phyloP scores from a whole-genome alignment of 495 filamentous ascomycete genomes.

The Lasiosphaeriaceae sp. region DNA sequence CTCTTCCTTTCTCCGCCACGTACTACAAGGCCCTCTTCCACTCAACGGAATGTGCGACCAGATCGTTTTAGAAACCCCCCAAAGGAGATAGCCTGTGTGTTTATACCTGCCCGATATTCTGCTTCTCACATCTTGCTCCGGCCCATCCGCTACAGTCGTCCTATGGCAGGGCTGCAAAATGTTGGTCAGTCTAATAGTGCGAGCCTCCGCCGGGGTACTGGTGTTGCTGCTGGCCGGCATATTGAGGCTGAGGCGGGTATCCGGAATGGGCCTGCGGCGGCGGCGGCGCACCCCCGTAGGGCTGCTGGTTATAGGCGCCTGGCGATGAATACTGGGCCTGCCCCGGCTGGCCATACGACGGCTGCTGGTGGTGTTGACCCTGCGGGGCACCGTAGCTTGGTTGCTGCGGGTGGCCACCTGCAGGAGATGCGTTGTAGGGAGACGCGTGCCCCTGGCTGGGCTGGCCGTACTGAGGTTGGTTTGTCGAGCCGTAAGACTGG shows the following conservation, averaged over 20 bases:
- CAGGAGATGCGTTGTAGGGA: background rate
- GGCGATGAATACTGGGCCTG: background rate
- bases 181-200: background rate
- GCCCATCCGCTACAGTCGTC: background rate
- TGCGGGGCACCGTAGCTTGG: slow-evolving; percentile 2
- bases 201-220: background rate
- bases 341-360: slow-evolving; percentile 5
- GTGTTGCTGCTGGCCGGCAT: slow-evolving; percentile 10
- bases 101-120: no score
- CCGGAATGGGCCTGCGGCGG: slow-evolving; percentile 25
- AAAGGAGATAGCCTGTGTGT: no score
- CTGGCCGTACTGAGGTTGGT: slow-evolving; percentile 15
- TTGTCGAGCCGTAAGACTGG: slow-evolving; percentile 9
- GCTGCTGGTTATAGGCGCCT: slow-evolving; percentile 6
- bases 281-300: slow-evolving; percentile 15
- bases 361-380: slow-evolving; percentile 3
- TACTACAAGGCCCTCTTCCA: no score
- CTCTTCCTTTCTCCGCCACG: no score
- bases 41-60: no score
- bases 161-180: background rate
- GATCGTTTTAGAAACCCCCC: no score
- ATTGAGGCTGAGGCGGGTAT: slow-evolving; percentile 20
- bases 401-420: slow-evolving; percentile 1
- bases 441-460: background rate
- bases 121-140: no score